phyloP scores from a whole-genome alignment of 2,329 filamentous ascomycete species.

The Epichloe glyceriae region DNA sequence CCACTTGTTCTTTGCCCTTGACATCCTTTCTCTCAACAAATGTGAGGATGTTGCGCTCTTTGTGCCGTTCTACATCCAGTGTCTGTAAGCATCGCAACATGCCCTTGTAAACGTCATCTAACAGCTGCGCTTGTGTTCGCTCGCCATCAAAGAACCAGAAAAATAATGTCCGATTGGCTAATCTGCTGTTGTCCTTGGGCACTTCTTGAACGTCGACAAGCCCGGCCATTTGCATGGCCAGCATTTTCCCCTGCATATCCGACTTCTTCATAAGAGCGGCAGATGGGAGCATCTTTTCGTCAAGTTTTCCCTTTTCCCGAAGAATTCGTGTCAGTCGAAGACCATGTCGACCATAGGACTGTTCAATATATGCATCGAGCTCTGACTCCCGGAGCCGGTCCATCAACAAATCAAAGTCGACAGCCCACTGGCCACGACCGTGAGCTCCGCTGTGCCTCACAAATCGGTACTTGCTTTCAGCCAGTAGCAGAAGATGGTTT shows the following conservation, averaged over 20 bases:
- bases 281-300: constrained; percentile 77
- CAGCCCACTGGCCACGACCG: constrained; percentile 62
- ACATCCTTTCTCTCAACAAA: constrained; percentile 81
- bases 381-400: constrained; percentile 61
- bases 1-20: constrained; percentile 68
- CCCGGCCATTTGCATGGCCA: constrained; percentile 73
- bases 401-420: constrained; percentile 67
- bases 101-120: constrained; percentile 77
- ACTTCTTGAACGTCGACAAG: constrained; percentile 90
- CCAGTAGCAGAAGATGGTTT: constrained; percentile 59
- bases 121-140: constrained; percentile 52
- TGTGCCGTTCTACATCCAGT: constrained; percentile 60
- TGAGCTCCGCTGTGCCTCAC: constrained; percentile 51
- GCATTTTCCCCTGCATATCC: constrained; percentile 73
- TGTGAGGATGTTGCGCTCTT: constrained; percentile 58
- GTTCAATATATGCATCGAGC: constrained; percentile 68
- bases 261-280: constrained; percentile 73
- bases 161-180: constrained; percentile 74
- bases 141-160: constrained; percentile 84
- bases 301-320: constrained; percentile 78
- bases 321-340: constrained; percentile 78
- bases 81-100: constrained; percentile 80
- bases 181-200: constrained; percentile 70
- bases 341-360: constrained; percentile 62
- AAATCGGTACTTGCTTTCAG: constrained; percentile 56